phyloP scores from a whole-genome alignment of 257 asterid species.

The Solanum arcanum region DNA sequence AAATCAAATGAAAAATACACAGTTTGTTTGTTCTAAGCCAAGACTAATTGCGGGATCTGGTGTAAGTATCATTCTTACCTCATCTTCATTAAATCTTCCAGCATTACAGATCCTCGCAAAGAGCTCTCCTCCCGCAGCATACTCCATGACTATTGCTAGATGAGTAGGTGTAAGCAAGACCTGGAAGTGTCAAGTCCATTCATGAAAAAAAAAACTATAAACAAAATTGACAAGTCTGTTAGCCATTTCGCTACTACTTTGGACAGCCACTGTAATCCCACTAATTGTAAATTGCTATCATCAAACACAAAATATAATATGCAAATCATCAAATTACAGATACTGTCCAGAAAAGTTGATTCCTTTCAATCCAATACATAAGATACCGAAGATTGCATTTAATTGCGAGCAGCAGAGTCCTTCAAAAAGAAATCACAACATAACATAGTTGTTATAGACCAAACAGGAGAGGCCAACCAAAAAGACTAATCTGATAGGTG shows the following conservation, averaged over 20 bases:
- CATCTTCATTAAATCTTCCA: constrained; percentile 33
- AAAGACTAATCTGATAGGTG: not conserved
- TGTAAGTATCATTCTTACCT: not conserved
- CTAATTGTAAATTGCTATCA: not conserved
- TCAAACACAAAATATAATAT: not conserved
- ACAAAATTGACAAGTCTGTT: not conserved
- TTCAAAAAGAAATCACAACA: not conserved
- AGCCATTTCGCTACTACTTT: not conserved
- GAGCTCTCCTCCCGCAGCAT: constrained; percentile 41
- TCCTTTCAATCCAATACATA: not conserved
- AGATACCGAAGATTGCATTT: not conserved
- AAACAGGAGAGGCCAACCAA: not conserved
- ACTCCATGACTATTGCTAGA: constrained; percentile 39
- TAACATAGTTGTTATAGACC: not conserved
- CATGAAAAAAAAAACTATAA: not conserved
- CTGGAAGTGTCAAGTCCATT: not conserved
- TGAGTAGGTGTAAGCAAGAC: constrained; percentile 36
- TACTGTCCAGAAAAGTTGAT: not conserved
- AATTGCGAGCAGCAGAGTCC: not conserved
- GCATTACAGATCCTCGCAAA: constrained; percentile 27
- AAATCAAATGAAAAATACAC: not conserved
- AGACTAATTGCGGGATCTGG: not conserved
- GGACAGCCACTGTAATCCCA: not conserved
- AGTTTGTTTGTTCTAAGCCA: not conserved
- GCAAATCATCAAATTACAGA: not conserved